Evolutionary conservation across 768 basidiomycete species (phyloP), one percentile per base, ranked within the genome.

Genomic region (Chalciporus pseudorubinellus): DNA sequence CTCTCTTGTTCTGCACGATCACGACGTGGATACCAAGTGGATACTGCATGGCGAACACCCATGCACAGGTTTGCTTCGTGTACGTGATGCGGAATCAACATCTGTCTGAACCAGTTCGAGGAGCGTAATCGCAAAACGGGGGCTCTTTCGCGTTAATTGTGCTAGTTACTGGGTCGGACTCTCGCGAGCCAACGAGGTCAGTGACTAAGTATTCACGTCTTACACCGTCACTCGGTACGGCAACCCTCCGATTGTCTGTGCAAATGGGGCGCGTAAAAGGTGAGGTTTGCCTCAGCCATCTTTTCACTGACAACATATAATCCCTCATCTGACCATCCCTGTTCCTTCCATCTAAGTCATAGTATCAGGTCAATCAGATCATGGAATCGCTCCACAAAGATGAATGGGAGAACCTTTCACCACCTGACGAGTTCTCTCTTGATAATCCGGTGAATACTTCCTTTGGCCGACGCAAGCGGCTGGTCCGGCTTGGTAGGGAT

Each of bases 391-490:
- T 34, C 22, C 41, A 48, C 43, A 56, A 57, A 42, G 66, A 66
- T 3, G 65, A 52, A 28, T 66, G 65, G 65, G 61, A 68, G 29
- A 62, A 67, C 29, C 48, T 68, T 2, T n/a, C 28, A 4, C 61
- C 59, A 21, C 63, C 65, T 13, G 70, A 72, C 44, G 68, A 69
- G 36, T 70, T 68, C 46, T 70, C 61, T 28, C 54, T 77, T 50
- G 70, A 74, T 47, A 74, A 79, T 56, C 74, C 74, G 13, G 72
- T 71, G 58, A 71, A 77, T 48, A 53, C 58, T 28, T 29, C 51
- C 29, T 65, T 67, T 51, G 70, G 72, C 40, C 71, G 70, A 59
- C 71, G 70, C 56, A 76, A 68, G 55, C 72, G 79, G 53, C 60
- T 84, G 48, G 65, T 72, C 28, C 61, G 64, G 34, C 60, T 84